Base-by-base conservation (phyloP, 208 protist genomes). In the Crithidia thermophila region DNA sequence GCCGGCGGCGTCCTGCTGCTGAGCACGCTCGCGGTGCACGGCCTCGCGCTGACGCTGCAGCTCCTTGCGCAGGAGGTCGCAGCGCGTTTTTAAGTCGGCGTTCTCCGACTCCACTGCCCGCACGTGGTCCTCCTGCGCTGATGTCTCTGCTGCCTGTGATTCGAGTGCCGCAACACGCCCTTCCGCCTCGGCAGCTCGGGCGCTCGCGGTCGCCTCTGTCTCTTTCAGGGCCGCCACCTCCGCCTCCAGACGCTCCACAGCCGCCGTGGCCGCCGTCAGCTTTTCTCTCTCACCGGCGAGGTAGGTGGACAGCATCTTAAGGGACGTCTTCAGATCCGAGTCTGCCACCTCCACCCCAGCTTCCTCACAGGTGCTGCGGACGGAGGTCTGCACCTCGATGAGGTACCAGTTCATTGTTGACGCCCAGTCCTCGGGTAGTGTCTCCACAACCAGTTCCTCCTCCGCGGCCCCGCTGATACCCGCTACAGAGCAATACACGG, bases 31-130 rank as follows among this genome's bases (percentile, higher is more conserved):
- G 7, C 72, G 72, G 42, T 93, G 84, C 42, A 86, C 72, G 4
- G 77, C 71, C 51, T 91, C 85, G 3, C 87, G 77, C 58, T 91
- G 84, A 3, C 85, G 70, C 62, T 88, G 84, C 14, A 95, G 65
- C 61, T 95, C 87, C 51, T 90, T 90, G 4, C 87, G 67, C 21
- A 95, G 67, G 34, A 94, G 61, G 25, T 94, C 81, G 63, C 90
- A 95, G 34, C 88, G 88, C 59, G 90, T 80, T 63, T 91, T 84
- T n/a, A 95, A 70, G 16, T 91, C 72, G 8, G 8, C 39, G 62
- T 86, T 91, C 34, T 81, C 76, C 11, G 57, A 13, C 55, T 83
- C 61, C 43, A 87, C 36, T 20, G 70, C 58, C 1, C 25, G 14
- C 10, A 64, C 37, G 4, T 52, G 60, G n/a, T 84, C 74, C 16